phyloP scores from a whole-genome alignment of 805 yeast genomes.

The Candida takata region DNA sequence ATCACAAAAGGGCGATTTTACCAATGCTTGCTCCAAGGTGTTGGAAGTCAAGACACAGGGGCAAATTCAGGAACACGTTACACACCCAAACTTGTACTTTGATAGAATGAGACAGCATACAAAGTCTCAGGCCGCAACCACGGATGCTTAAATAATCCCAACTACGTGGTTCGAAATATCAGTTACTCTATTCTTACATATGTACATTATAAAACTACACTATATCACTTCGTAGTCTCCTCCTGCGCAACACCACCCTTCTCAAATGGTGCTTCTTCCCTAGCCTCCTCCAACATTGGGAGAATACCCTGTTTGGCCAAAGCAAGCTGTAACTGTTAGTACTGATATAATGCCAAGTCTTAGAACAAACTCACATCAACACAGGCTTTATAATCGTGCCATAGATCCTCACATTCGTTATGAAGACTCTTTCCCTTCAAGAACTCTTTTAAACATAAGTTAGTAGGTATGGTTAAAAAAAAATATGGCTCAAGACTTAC shows the following conservation, averaged over 20 bases:
- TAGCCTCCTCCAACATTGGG: constrained; percentile 80
- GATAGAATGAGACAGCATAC: constrained; percentile 55
- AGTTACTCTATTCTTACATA: not conserved
- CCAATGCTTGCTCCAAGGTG: constrained; percentile 84
- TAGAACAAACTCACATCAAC: constrained; percentile 44
- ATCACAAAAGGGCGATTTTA: constrained; percentile 62
- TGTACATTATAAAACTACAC: no score
- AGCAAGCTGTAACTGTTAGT: constrained; percentile 28
- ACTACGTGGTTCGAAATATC: not conserved
- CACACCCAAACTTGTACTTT: constrained; percentile 85
- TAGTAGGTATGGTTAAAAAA: no score
- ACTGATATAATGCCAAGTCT: constrained; percentile 2
- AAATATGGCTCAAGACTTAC: constrained; percentile 26
- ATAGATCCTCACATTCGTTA: constrained; percentile 86
- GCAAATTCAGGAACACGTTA: constrained; percentile 35
- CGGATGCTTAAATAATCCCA: constrained; percentile 5
- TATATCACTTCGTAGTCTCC: constrained; percentile 4
- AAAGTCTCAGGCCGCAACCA: constrained; percentile 6
- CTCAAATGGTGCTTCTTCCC: constrained; percentile 85
- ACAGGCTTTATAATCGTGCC: constrained; percentile 87
- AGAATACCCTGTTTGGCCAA: constrained; percentile 69
- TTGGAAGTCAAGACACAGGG: constrained; percentile 65
- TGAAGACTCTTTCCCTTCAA: constrained; percentile 46
- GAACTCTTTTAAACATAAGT: constrained; percentile 34
- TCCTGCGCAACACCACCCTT: constrained; percentile 42